Percentiles rank a stretch among this genome's conserved stretches.
Conservation (phyloP, 176 grass and related monocot genomes). For the sorghum (Sorghum bicolor) region DNA sequence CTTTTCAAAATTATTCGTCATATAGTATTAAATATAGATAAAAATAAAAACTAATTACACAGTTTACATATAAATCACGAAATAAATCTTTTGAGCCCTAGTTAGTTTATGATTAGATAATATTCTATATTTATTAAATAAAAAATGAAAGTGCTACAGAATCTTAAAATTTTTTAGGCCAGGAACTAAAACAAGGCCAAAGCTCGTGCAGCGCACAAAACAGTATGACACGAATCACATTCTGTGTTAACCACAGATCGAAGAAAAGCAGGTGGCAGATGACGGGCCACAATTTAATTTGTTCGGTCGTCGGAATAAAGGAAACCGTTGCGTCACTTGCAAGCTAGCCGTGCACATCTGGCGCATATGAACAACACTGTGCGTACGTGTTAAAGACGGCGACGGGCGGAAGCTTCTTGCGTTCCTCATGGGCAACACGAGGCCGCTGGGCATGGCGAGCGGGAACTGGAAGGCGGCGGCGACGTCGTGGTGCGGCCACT, state of each 20-base stretch:
- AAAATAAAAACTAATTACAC: no score
- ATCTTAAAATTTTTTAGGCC: no score
- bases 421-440: slow-evolving; percentile 32
- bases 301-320: slow-evolving; percentile 36
- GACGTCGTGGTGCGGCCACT: slow-evolving; percentile 46
- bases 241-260: not conserved
- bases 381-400: not conserved
- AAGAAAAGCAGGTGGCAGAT: not conserved
- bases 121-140: no score
- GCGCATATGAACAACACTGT: not conserved
- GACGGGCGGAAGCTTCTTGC: not conserved
- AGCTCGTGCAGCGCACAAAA: not conserved
- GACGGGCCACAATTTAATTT: not conserved
- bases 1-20: no score
- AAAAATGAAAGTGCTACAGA: no score
- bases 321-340: not conserved
- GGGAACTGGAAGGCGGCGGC: not conserved
- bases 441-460: slow-evolving; percentile 29
- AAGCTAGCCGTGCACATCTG: no score
- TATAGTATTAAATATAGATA: no score
- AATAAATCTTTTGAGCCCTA: no score
- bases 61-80: no score
- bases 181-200: no score
- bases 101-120: no score
- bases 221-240: slow-evolving; percentile 14